Percentiles rank a stretch among this genome's conserved stretches.
phyloP scores from a whole-genome alignment of 306 rosid species.

The Begonia peltatifolia region DNA sequence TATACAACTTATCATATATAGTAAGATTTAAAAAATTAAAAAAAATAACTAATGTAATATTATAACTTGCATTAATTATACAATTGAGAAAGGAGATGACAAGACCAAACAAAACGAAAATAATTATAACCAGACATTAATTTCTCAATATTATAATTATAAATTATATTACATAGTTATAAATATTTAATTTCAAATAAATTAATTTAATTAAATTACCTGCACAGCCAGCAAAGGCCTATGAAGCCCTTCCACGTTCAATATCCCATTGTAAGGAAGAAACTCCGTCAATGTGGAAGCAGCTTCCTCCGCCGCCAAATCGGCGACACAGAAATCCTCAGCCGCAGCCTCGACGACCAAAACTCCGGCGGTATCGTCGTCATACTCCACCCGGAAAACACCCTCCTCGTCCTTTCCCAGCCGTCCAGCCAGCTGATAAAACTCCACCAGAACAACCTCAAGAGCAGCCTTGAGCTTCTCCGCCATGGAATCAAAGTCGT shows the following conservation, averaged over 20 bases:
- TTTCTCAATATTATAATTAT: no score
- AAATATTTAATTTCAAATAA: not conserved
- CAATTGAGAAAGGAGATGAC: no score
- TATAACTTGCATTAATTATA: no score
- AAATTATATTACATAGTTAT: no score
- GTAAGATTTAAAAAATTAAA: no score
- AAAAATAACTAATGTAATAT: no score
- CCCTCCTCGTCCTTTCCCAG: slow-evolving; percentile 85
- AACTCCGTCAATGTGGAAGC: slow-evolving; percentile 38
- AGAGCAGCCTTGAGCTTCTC: slow-evolving; percentile 63
- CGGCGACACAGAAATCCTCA: slow-evolving; percentile 36
- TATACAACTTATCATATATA: no score
- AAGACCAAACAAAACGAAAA: no score
- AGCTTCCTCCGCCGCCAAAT: slow-evolving; percentile 57
- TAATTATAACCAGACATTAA: no score
- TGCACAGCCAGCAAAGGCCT: slow-evolving; percentile 68
- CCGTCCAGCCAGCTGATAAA: slow-evolving; percentile 73
- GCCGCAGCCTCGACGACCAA: slow-evolving; percentile 57
- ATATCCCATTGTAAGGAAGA: slow-evolving; percentile 46
- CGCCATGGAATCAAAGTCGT: slow-evolving; percentile 38
- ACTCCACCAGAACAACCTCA: slow-evolving; percentile 40
- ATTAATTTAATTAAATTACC: slow-evolving; percentile 24
- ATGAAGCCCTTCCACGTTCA: slow-evolving; percentile 76
- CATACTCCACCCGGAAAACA: slow-evolving; percentile 62
- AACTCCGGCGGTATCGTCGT: slow-evolving; percentile 52